Evolutionary conservation across 495 filamentous ascomycete genomes (phyloP), one percentile per base, ranked within the genome.

Genomic region (Barbatosphaeria neglecta): DNA sequence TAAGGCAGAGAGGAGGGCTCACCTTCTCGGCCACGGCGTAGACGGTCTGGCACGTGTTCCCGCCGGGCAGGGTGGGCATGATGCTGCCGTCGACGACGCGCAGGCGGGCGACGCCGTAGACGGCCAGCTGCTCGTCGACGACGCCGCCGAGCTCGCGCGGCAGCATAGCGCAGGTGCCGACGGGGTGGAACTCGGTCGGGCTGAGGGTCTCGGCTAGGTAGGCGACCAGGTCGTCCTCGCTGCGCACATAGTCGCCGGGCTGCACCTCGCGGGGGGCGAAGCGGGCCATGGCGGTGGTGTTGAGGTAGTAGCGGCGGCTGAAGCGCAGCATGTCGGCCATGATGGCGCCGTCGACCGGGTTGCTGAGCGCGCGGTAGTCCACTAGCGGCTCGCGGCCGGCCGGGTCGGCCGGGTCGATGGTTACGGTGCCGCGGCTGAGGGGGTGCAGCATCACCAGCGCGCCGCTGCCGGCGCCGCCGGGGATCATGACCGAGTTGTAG

Each of bases 301-400:
- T 51, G 35, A 60, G 56, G 57, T 55, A 59, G 40, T 62, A 72
- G 6, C 60, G 50, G 23, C 60, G 55, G 18, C 62, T 62, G 41
- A 66, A 70, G 28, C 63, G 58, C 22, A 70, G 19, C 37, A 72
- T 62, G 43, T 68, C 68, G 9, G 63, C 49, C 55, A 69, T 62
- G 43, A 73, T 54, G 35, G 57, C 54, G 3, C 61, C 40, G 46
- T 76, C 72, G 10, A 76, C 54, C 13, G 70, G 69, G 48, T 76
- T 76, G n/a, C 53, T 53, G 11, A 76, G 61, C 7, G 65, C 64
- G 31, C 71, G 62, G 45, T 71, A 74, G 58, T 76, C 72, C 9
- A 74, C 65, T 0, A 68, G 37, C 1, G 70, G 71, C 38, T 62
- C 60, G 3, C 56, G 48, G 31, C 53, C 53, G 23, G 56, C 51